Percentiles rank a stretch among this genome's conserved stretches.
Conservation (phyloP, 164 flowering plant genomes). For the Magnolia kwangsiensis region DNA sequence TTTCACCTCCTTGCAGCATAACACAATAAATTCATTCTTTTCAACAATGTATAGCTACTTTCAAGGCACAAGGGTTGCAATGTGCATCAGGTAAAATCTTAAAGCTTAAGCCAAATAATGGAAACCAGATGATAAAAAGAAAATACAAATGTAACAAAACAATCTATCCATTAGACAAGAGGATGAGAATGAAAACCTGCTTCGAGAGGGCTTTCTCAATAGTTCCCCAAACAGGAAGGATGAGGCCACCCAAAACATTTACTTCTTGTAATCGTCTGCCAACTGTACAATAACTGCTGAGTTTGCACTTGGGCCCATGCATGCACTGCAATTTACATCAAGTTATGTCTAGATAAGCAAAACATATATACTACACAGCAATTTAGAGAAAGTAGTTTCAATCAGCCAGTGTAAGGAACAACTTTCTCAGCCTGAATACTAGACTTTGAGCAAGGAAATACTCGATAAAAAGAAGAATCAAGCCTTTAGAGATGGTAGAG, state of each 20-base stretch:
- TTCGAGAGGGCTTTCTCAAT: conserved; percentile 89
- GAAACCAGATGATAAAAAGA: background rate
- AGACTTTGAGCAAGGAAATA: background rate
- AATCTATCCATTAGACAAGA: background rate
- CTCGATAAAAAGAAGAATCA: background rate
- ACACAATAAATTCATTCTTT: background rate
- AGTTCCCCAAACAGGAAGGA: conserved; percentile 96
- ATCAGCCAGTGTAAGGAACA: background rate
- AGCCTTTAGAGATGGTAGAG: no score
- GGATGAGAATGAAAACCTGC: conserved; percentile 53
- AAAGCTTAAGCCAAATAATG: background rate
- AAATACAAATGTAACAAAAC: background rate
- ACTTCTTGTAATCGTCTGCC: conserved; percentile 95
- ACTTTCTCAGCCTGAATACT: background rate
- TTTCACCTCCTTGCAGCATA: background rate
- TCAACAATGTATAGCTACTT: background rate
- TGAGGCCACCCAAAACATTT: conserved; percentile 90
- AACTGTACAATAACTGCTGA: conserved; percentile 75
- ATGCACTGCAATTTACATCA: conserved; percentile 64
- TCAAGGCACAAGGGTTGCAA: background rate
- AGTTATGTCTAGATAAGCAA: background rate
- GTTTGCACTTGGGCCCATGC: conserved; percentile 96
- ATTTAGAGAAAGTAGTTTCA: background rate
- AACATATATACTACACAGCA: background rate
- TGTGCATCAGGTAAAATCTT: background rate